Base-by-base conservation (phyloP, 345 rosid genomes). In the Gossypioides kirkii region DNA sequence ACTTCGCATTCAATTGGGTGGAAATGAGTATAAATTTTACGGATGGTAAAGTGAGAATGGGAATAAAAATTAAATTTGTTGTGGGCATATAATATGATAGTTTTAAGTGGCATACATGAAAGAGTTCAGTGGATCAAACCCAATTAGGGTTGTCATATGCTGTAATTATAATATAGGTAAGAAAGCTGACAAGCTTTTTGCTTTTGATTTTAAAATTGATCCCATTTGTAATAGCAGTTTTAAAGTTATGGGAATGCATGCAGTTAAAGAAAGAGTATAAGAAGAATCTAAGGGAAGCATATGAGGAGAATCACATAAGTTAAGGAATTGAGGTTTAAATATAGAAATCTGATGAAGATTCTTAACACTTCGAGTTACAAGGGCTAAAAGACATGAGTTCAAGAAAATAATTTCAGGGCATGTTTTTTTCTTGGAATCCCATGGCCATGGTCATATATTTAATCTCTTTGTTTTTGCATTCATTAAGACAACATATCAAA, bases 241-340 rank as follows among this genome's bases (percentile, higher is more conserved):
- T 32, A 23, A 58, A 56, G 80, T 74, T 65, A 49, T 80, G 42
- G 83, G 69, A 82, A 77, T 61, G 75, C 71, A 74, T 78, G 79
- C 74, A 78, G 76, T 64, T 56, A 45, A 77, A 72, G 76, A 81
- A 13, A 77, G 68, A 67, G 78, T 60, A 81, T 81, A 75, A 79
- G 86, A 86, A 86, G 92, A 86, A 88, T 86, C 83, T 64, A n/a
- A 75, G 78, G 73, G 77, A 61, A 78, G 89, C 87, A 83, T 53
- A 81, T 61, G 74, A 77, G 73, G 84, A 79, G 82, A 74, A 71
- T 65, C 78, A 82, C 45, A 84, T 75, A 85, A 77, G 89, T 85
- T 68, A 87, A 83, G 80, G 50, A 4, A 77, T 47, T 74, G 70
- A 64, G 47, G 58, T 66, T 69, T 79, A 61, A 74, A 72, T 43